phyloP scores from a whole-genome alignment of 768 basidiomycete genomes.

The Boletus sp. region DNA sequence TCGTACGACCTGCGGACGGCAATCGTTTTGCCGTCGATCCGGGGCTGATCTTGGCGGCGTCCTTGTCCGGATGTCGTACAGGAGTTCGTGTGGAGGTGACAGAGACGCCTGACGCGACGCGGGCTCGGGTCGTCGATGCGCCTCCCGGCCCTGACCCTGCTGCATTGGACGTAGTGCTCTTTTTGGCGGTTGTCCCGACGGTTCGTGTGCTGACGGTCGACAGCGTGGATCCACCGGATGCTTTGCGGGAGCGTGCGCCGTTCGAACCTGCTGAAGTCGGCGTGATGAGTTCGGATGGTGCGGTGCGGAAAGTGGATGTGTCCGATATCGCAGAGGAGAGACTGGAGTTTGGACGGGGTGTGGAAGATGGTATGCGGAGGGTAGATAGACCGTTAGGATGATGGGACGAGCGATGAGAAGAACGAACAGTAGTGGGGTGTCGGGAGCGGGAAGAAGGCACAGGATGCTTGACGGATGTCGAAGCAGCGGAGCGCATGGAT shows the following conservation, averaged over 20 bases:
- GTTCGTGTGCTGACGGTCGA: constrained; percentile 31
- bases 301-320: constrained; percentile 29
- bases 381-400: constrained; percentile 25
- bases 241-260: constrained; percentile 27
- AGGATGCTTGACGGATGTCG: constrained; percentile 17
- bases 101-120: constrained; percentile 29
- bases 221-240: constrained; percentile 28
- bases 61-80: constrained; percentile 24
- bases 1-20: constrained; percentile 22
- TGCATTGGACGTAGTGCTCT: constrained; percentile 1
- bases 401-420: constrained; percentile 20
- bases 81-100: constrained; percentile 23
- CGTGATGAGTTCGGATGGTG: constrained; percentile 27
- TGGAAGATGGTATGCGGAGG: constrained; percentile 30
- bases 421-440: constrained; percentile 25
- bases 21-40: constrained; percentile 17
- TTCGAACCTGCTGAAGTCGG: constrained; percentile 27
- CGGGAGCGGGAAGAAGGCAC: constrained; percentile 15
- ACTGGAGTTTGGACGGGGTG: constrained; percentile 25
- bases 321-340: constrained; percentile 32
- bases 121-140: constrained; percentile 5
- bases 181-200: constrained; percentile 26
- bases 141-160: constrained; percentile 10
- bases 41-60: constrained; percentile 22
- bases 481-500: constrained; percentile 21